A percentile compares a stretch with the other conserved stretches of the same genome.
These are phyloP conservation scores for Aspergillus sojae DNA, from an alignment of 2,329 filamentous ascomycete genomes.

Conservation along the genomic window DNA sequence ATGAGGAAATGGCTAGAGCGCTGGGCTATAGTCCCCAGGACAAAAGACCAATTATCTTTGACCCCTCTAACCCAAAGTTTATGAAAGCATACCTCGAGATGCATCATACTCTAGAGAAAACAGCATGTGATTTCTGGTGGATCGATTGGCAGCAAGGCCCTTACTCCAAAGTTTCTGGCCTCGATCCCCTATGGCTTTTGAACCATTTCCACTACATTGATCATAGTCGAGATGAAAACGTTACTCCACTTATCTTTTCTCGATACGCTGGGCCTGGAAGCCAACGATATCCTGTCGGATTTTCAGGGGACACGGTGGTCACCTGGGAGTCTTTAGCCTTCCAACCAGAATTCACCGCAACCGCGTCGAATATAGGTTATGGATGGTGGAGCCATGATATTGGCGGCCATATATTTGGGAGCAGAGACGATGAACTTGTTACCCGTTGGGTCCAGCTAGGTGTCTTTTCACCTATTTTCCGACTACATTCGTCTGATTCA, in stretches of 20 bases:
- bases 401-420: conserved; percentile 62
- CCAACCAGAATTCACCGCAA: conserved; percentile 68
- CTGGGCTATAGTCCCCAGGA: too few species aligned
- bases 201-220: conserved; percentile 55
- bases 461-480: too few species aligned
- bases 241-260: conserved; percentile 58
- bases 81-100: conserved; percentile 43
- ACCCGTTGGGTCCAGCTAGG: too few species aligned
- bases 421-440: conserved; percentile 55
- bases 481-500: conserved; percentile 60
- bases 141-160: conserved; percentile 69
- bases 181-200: conserved; percentile 66
- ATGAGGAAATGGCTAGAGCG: too few species aligned
- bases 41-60: too few species aligned
- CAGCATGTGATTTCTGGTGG: conserved; percentile 66
- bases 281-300: conserved; percentile 66
- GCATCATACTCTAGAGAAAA: conserved; percentile 57
- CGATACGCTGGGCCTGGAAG: conserved; percentile 65
- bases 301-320: conserved; percentile 63
- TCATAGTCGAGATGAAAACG: conserved; percentile 37
- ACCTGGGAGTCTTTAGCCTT: conserved; percentile 64
- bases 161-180: conserved; percentile 56
- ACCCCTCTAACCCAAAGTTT: too few species aligned
- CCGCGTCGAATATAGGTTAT: conserved; percentile 67
- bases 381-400: conserved; percentile 72